Percentiles rank a stretch among this genome's conserved stretches.
Evolutionary conservation across 805 yeast genomes (phyloP).

Genomic region (Wickerhamiella brachini): DNA sequence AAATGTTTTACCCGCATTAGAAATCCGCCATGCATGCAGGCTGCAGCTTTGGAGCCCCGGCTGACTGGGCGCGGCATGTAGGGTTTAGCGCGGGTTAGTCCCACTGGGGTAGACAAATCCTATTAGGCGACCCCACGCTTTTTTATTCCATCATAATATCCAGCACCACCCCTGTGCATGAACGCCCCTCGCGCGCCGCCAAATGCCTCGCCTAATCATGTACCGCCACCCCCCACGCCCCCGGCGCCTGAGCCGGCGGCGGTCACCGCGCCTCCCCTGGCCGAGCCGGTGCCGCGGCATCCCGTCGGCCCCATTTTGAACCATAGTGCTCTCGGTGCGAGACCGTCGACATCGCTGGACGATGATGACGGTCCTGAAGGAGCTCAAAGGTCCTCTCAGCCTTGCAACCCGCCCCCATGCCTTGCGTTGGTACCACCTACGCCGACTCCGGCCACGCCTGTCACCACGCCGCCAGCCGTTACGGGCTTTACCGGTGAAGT

Average conservation of each 20-base stretch:
- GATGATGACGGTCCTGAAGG: too few relatives aligned
- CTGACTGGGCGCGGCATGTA: background rate
- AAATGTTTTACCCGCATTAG: background rate
- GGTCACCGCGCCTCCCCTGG: too few relatives aligned
- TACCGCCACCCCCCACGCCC: background rate
- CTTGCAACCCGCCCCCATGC: background rate
- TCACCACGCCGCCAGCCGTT: background rate
- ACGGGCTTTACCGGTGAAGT: background rate
- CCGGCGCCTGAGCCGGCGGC: background rate
- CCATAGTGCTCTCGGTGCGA: too few relatives aligned
- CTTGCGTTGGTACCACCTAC: background rate
- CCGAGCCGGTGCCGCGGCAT: too few relatives aligned
- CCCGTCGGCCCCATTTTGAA: too few relatives aligned
- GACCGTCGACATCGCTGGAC: too few relatives aligned
- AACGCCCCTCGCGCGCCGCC: background rate
- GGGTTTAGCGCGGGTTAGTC: background rate
- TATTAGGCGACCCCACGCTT: background rate
- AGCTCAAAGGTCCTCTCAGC: too few relatives aligned
- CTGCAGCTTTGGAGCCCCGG: background rate
- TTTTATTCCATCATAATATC: too few relatives aligned
- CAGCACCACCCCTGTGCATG: background rate
- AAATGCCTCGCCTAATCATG: background rate
- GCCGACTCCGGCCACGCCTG: background rate
- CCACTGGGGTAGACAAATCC: background rate
- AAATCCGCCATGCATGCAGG: background rate